Evolutionary conservation across 2,329 filamentous ascomycete species (phyloP).

Genomic region (Fusarium mexicanum): DNA sequence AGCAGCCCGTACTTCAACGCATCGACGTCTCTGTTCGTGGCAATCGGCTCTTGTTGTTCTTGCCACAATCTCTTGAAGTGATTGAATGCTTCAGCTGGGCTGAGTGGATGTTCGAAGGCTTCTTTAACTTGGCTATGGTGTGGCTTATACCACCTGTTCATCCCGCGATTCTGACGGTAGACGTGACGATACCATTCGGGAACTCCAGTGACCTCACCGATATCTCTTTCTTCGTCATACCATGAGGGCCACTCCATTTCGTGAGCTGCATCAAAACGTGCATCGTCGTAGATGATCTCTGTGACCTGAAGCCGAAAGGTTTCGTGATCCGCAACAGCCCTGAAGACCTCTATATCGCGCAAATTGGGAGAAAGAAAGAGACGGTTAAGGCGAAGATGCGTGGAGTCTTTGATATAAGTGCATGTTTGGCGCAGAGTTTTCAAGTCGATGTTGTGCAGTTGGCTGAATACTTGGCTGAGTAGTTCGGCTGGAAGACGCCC

Average conservation of each 20-base stretch:
- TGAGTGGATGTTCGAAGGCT: neutral
- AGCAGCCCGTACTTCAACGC: conserved; percentile 45
- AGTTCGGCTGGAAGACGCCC: too few species aligned
- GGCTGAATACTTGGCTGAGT: too few species aligned
- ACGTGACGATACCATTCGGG: neutral
- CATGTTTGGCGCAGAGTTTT: neutral
- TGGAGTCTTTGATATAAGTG: neutral
- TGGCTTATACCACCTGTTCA: neutral
- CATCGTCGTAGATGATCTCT: conserved; percentile 36
- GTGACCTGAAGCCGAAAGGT: conserved; percentile 6
- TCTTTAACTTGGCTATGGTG: neutral
- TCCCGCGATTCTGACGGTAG: neutral
- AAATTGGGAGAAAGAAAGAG: neutral
- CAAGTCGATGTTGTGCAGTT: neutral
- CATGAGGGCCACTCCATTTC: neutral
- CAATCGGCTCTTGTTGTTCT: conserved; percentile 48
- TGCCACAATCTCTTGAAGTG: conserved; percentile 48
- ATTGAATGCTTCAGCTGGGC: conserved; percentile 31
- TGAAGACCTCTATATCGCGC: neutral
- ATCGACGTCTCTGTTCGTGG: conserved; percentile 40
- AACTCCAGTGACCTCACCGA: neutral
- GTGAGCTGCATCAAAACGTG: neutral
- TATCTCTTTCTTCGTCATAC: neutral
- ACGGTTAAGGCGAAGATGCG: neutral
- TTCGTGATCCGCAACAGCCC: neutral